These are phyloP conservation scores for Magnaporthiopsis incrustans DNA, from an alignment of 2,329 filamentous ascomycete species.

Conservation along the genomic window DNA sequence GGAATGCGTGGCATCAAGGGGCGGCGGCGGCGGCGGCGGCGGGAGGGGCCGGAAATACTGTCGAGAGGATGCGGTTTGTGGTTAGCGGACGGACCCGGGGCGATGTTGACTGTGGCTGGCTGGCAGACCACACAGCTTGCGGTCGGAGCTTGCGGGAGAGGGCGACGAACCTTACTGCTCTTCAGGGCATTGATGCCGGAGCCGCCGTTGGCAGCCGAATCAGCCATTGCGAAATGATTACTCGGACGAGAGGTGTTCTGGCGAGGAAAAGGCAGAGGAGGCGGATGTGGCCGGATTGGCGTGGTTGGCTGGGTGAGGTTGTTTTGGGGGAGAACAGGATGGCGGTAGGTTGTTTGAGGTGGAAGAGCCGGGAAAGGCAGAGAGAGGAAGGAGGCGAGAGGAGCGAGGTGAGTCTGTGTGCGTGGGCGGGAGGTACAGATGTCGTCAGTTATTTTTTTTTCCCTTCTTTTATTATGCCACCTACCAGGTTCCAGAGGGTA, in stretches of 20 bases:
- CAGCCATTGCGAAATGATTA: conserved; percentile 27
- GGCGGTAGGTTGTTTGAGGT: not conserved
- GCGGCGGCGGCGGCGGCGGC: no score
- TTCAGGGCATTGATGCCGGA: conserved; percentile 39
- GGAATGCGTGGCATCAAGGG: not conserved
- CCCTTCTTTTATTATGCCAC: not conserved
- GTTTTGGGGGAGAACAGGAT: not conserved
- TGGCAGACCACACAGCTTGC: not conserved
- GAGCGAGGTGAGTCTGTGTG: not conserved
- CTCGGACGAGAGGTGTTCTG: not conserved
- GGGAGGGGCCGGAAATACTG: not conserved
- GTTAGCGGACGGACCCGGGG: conserved; percentile 21
- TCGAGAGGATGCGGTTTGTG: not conserved
- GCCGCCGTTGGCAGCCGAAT: conserved; percentile 36
- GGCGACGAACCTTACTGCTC: conserved; percentile 43
- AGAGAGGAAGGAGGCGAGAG: conserved; percentile 1
- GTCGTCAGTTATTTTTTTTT: conserved; percentile 1
- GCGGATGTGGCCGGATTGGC: not conserved
- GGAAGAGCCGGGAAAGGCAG: not conserved
- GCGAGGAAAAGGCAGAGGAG: not conserved
- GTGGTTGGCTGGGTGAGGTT: not conserved
- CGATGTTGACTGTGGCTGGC: not conserved
- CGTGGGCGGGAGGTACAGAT: not conserved
- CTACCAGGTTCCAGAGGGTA: not conserved
- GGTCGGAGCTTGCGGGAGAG: not conserved